Conservation (phyloP, 164 flowering plant species). For the Nymphaea colorata region DNA sequence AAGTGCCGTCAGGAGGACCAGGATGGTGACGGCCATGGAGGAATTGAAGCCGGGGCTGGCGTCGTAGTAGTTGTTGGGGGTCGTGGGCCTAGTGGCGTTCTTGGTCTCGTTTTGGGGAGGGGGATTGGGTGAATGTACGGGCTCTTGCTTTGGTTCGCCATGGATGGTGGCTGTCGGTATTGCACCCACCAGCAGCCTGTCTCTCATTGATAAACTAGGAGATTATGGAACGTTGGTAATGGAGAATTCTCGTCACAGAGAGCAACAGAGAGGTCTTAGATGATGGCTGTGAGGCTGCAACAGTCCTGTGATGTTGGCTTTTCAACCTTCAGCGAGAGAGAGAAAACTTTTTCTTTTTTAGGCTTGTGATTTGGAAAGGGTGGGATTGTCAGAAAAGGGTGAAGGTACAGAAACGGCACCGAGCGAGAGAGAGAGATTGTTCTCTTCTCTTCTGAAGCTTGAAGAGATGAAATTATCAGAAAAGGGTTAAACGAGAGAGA, state of each 20-base stretch:
- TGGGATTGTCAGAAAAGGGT: not conserved
- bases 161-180: not conserved
- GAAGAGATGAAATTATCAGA: no score
- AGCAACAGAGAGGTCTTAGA: not conserved
- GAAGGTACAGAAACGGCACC: not conserved
- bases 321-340: no score
- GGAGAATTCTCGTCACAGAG: not conserved
- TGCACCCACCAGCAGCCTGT: not conserved
- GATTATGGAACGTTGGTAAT: not conserved
- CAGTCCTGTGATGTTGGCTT: no score
- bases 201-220: not conserved
- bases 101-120: not conserved
- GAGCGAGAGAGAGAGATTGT: not conserved
- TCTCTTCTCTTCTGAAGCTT: no score
- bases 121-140: not conserved
- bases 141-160: not conserved
- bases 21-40: constrained; percentile 42
- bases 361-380: not conserved
- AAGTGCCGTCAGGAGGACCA: constrained; percentile 45
- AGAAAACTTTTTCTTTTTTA: no score
- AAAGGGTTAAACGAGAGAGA: no score
- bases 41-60: constrained; percentile 20
- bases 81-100: not conserved
- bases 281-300: not conserved
- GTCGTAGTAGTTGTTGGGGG: not conserved